Evolutionary conservation across 768 basidiomycete genomes (phyloP).

Genomic region (Agrocybe praecox): DNA sequence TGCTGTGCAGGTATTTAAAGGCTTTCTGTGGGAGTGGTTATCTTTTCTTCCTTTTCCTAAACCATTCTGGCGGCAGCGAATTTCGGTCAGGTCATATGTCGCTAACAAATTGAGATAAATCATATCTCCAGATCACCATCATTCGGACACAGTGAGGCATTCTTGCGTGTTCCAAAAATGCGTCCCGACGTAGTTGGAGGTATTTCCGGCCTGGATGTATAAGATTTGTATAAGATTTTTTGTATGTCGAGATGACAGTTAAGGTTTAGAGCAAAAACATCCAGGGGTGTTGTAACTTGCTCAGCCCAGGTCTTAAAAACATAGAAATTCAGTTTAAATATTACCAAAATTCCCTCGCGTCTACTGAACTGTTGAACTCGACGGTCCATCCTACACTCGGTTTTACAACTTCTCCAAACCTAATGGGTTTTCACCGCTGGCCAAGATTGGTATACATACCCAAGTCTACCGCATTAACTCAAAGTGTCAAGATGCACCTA

Average conservation of each 20-base stretch:
- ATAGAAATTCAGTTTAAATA: background rate
- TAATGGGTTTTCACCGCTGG: slow-evolving; percentile 13
- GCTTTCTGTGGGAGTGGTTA: background rate
- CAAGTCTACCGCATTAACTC: slow-evolving; percentile 23
- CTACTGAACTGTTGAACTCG: background rate
- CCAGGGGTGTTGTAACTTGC: background rate
- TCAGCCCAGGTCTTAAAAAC: background rate
- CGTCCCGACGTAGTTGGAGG: slow-evolving; percentile 70
- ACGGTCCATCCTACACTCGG: background rate
- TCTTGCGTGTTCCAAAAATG: slow-evolving; percentile 88
- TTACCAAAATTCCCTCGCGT: background rate
- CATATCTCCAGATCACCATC: slow-evolving; percentile 16
- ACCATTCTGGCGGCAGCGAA: background rate
- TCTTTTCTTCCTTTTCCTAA: slow-evolving; percentile 4
- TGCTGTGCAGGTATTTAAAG: slow-evolving; percentile 15
- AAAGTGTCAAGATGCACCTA: slow-evolving; percentile 20
- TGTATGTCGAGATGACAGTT: background rate
- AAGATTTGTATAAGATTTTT: no score
- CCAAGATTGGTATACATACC: slow-evolving; percentile 13
- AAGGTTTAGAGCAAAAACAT: background rate
- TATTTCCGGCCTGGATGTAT: slow-evolving; percentile 72
- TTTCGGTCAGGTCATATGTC: background rate
- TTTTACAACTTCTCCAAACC: slow-evolving; percentile 7
- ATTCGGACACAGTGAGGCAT: no score
- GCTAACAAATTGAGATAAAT: slow-evolving; percentile 13